Percentiles rank a stretch among this genome's conserved stretches.
Conservation (phyloP, 768 basidiomycete genomes). For the Cubamyces lactineus region DNA sequence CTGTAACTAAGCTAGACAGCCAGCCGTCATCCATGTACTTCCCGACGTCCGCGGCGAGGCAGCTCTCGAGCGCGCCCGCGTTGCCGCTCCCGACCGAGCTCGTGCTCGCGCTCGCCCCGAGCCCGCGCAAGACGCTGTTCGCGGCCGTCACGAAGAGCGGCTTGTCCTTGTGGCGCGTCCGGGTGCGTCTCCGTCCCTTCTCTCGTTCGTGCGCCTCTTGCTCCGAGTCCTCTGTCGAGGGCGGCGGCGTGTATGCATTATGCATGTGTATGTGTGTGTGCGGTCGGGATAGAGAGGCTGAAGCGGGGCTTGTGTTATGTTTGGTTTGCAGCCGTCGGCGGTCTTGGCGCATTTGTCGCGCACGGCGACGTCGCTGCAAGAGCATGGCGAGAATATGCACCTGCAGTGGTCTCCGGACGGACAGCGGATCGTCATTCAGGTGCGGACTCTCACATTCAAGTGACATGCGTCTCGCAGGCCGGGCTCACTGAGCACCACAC, state of each 20-base stretch:
- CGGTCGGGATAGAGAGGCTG: slow-evolving; percentile 3
- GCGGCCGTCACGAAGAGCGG: slow-evolving; percentile 71
- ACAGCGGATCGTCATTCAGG: slow-evolving; percentile 77
- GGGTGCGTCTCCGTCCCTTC: slow-evolving; percentile 54
- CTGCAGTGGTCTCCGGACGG: slow-evolving; percentile 87
- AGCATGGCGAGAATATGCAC: slow-evolving; percentile 80
- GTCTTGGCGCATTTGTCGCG: slow-evolving; percentile 75
- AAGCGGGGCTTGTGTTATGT: slow-evolving; percentile 8
- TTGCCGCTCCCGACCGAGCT: slow-evolving; percentile 74
- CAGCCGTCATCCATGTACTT: slow-evolving; percentile 83
- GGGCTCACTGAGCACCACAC: no score
- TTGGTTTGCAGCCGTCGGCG: slow-evolving; percentile 60
- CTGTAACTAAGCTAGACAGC: background rate
- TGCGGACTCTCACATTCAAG: slow-evolving; percentile 37
- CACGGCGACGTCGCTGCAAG: slow-evolving; percentile 72
- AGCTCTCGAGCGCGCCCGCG: slow-evolving; percentile 68
- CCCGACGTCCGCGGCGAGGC: slow-evolving; percentile 77
- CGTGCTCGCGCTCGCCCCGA: slow-evolving; percentile 61
- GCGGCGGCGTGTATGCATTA: no score
- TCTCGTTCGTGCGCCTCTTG: no score
- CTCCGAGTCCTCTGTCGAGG: no score
- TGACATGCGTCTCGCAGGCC: background rate
- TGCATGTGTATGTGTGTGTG: background rate
- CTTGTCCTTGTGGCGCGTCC: slow-evolving; percentile 81
- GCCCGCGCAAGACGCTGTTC: slow-evolving; percentile 78